A percentile compares a stretch with the other conserved stretches of the same genome.
Conservation (phyloP, 2,329 filamentous ascomycete species). For the Emergomyces orientalis region DNA sequence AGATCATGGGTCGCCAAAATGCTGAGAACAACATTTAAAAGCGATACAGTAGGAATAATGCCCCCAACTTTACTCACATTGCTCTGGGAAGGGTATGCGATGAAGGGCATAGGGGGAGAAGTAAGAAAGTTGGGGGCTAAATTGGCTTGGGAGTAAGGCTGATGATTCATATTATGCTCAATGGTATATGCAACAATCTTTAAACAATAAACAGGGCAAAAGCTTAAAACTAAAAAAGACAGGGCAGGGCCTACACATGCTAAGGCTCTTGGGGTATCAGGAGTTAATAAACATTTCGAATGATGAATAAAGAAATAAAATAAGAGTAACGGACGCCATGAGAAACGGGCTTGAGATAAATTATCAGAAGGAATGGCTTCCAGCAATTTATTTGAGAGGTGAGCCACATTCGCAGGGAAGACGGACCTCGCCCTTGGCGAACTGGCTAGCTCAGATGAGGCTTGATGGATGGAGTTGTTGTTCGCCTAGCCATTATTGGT, state of each 20-base stretch:
- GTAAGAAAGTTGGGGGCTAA: neutral
- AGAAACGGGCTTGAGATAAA: neutral
- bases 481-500: neutral
- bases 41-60: neutral
- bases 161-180: neutral
- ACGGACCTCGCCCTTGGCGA: neutral
- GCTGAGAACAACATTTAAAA: neutral
- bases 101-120: neutral
- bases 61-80: neutral
- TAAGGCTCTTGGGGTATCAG: neutral
- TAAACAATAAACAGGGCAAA: neutral
- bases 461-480: neutral
- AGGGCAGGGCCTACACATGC: neutral
- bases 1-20: neutral
- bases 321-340: neutral
- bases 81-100: neutral
- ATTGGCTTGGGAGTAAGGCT: neutral
- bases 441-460: neutral
- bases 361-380: neutral
- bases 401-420: neutral
- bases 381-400: neutral
- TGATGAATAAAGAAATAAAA: neutral
- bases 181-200: neutral
- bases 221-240: neutral
- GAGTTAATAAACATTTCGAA: neutral